A percentile compares a stretch with the other conserved stretches of the same genome.
These are phyloP conservation scores for Tubosaeta sp. DNA, from an alignment of 768 basidiomycete genomes.

Conservation along the genomic window DNA sequence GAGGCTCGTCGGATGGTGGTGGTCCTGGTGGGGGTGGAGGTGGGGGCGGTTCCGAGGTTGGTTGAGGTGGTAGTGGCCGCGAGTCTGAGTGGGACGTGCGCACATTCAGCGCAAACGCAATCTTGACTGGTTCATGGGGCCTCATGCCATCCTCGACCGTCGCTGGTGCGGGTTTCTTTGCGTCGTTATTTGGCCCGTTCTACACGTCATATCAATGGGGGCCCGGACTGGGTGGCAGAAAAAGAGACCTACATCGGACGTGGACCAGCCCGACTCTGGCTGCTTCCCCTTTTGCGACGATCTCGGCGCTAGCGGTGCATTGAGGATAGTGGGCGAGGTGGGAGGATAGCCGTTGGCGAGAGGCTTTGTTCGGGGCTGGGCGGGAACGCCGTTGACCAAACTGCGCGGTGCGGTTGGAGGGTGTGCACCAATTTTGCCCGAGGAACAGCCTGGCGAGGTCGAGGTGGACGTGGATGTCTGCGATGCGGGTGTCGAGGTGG, in stretches of 20 bases:
- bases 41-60: constrained; percentile 37
- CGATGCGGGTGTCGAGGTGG: constrained; percentile 26
- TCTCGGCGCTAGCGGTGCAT: constrained; percentile 32
- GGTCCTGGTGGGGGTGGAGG: constrained; percentile 32
- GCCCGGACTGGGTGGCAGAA: neutral
- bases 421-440: constrained; percentile 45
- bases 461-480: constrained; percentile 32
- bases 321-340: constrained; percentile 21
- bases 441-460: constrained; percentile 27
- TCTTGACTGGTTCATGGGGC: constrained; percentile 31
- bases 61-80: constrained; percentile 32
- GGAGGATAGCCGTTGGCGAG: constrained; percentile 41
- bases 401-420: constrained; percentile 69
- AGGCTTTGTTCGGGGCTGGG: constrained; percentile 35
- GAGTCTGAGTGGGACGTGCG: constrained; percentile 23
- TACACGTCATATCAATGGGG: constrained; percentile 7
- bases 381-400: constrained; percentile 39
- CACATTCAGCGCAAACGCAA: constrained; percentile 30
- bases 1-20: constrained; percentile 25
- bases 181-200: constrained; percentile 8
- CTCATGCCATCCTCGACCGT: constrained; percentile 30
- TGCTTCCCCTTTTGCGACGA: constrained; percentile 41
- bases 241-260: constrained; percentile 31
- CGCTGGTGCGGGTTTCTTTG: constrained; percentile 13
- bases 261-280: constrained; percentile 34